Evolutionary conservation across 2,329 filamentous ascomycete genomes (phyloP), one percentile per base, ranked within the genome.

Genomic region (Trichoderma sp.): DNA sequence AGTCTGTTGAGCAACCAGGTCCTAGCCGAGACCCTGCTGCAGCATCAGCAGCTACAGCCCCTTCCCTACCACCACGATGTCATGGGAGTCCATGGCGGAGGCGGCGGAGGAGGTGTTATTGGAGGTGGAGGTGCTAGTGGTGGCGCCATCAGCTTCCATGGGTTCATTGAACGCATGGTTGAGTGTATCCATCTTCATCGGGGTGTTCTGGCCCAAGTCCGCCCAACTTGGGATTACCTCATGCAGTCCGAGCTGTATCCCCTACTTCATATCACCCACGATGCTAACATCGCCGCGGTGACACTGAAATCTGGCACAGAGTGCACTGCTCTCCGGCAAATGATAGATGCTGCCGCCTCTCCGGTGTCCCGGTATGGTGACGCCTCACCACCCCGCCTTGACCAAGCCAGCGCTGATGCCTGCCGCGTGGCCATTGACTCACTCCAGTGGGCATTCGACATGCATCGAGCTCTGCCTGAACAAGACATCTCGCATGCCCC

Each of bases 1-100:
- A 81, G 82, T 21, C 75, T 85, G 6, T 78, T 88, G 1, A 85
- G 86, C 56, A 82, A 88, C 7, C 87, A 89, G 71, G 83, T 86
- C 53, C 83, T 90, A 4, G 87, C 85, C 77, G 87, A 90, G 72
- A 85, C 85, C 2, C 81, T 89, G 2, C 78, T 79, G 2, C 79
- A 84, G 71, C 82, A 86, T 56, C 82, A 62, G 21, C 71, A 64
- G 29, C 72, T 53, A 35, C 82, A 64, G 21, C 74, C 75, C 31
- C 29, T 69, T 73, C 59, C 64, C 29, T 68, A 76, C 21, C 73
- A 75, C 29, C 73, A 75, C 50, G 64, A 66, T 62, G 50, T 66
- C n/a, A 66, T 74, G 62, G 71, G 71, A 14, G 53, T 60, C 18
- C 71, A 73, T 21, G 71, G 71, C 21, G 69, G 69, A 16, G 71